Conservation (phyloP, 495 filamentous ascomycete genomes). For the Letharia columbiana region DNA sequence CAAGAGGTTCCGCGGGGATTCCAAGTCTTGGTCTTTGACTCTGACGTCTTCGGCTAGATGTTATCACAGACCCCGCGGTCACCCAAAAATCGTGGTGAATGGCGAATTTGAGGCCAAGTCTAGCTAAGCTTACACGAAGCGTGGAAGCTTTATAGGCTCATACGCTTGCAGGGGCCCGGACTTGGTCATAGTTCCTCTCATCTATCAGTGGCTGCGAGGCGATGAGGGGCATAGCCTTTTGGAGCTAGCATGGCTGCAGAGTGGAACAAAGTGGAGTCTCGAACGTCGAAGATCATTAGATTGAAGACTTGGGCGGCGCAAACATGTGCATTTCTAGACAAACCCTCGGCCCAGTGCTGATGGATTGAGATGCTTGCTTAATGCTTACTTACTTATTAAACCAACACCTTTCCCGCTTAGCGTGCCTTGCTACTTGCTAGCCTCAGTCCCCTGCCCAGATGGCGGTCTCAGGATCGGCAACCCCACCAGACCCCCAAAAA, state of each 20-base stretch:
- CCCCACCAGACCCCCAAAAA: not conserved
- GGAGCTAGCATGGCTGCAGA: not conserved
- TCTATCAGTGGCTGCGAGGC: not conserved
- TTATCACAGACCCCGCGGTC: too few relatives aligned
- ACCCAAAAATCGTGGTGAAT: too few relatives aligned
- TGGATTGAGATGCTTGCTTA: not conserved
- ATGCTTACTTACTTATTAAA: not conserved
- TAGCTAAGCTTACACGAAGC: too few relatives aligned
- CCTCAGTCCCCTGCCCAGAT: not conserved
- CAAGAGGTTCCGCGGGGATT: too few relatives aligned
- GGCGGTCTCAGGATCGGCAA: slow-evolving; percentile 7
- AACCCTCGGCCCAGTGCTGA: not conserved
- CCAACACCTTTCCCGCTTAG: not conserved
- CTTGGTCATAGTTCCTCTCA: not conserved
- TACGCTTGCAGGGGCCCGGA: too few relatives aligned
- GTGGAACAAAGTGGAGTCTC: not conserved
- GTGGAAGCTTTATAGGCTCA: too few relatives aligned
- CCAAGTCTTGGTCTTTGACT: too few relatives aligned
- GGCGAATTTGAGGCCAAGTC: too few relatives aligned
- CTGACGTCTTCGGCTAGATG: too few relatives aligned
- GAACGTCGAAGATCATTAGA: too few relatives aligned
- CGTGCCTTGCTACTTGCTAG: not conserved
- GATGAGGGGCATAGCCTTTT: not conserved
- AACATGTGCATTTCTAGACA: not conserved
- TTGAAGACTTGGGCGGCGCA: not conserved